Base-by-base conservation (phyloP, 768 basidiomycete species). In the Ramaria sp. region DNA sequence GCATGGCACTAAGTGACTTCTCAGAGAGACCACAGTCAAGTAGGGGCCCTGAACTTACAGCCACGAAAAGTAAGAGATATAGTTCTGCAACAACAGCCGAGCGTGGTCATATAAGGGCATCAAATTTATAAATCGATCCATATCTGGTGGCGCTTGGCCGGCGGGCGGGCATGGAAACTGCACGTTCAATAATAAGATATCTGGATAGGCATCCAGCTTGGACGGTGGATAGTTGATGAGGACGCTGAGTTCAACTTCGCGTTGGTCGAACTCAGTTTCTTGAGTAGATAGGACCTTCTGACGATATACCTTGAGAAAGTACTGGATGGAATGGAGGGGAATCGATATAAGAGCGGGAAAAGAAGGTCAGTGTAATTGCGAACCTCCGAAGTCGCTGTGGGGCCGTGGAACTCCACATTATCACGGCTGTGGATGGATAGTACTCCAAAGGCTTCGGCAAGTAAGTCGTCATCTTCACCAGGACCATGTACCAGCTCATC, bases 321-420 rank as follows among this genome's bases (percentile, higher is more conserved):
- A 27, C 45, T 46, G 17, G 6, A 27, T 3, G 17, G 45, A 46
- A 45, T n/a, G n/a, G 27, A 5, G 27, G 20, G 13, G 15, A 20
- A 9, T 10, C 9, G 13, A 37, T 37, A 13, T 46, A 46, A 46
- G 10, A 46, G 17, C 10, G 6, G 17, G 10, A 4, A 10, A 46
- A 27, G 10, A 9, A n/a, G 20, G 13, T 46, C 7, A 27, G 10
- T 11, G 30, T 27, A 13, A 30, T 27, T 52, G 33, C n/a, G 37
- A 33, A 52, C 51, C 51, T 52, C 51, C 27, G 51, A 52, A 4
- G n/a, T 38, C 15, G 31, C 51, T 52, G 51, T 52, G 13, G 34
- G 51, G 3, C 51, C 51, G 20, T 52, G 20, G 20, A 52, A 52
- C 30, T 52, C 51, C n/a, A 37, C 33, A n/a, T 52, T 33, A n/a